A percentile compares a stretch with the other conserved stretches of the same genome.
These are phyloP conservation scores for Microglena sp. DNA, from an alignment of 139 green algal genomes.

Conservation along the genomic window DNA sequence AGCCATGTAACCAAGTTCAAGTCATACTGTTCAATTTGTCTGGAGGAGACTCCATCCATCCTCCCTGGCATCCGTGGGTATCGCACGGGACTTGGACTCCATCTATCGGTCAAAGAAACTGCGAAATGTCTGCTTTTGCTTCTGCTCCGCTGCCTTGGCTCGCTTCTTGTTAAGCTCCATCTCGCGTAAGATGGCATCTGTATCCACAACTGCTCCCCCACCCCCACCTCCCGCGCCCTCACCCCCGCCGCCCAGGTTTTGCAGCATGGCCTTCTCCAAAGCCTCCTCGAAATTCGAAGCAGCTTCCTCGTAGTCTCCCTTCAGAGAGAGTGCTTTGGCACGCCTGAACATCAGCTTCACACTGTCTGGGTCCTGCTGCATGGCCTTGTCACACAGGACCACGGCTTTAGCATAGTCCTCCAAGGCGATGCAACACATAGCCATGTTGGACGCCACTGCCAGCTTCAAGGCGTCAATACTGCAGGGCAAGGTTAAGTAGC, in stretches of 20 bases:
- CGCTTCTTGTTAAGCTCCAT: slow-evolving; percentile 26
- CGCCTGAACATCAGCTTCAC: slow-evolving; percentile 25
- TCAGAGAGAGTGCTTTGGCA: slow-evolving; percentile 36
- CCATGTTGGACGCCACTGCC: slow-evolving; percentile 51
- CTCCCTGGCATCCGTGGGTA: too few relatives aligned
- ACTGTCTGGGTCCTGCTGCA: slow-evolving; percentile 18
- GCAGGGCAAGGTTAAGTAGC: too few relatives aligned
- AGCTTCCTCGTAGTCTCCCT: slow-evolving; percentile 49
- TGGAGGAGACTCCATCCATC: too few relatives aligned
- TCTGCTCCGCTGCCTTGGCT: slow-evolving; percentile 28
- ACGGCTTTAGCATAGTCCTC: slow-evolving; percentile 32
- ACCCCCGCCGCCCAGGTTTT: slow-evolving; percentile 15
- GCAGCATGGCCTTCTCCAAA: neutral
- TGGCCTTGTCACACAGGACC: slow-evolving; percentile 8
- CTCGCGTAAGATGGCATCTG: too few relatives aligned
- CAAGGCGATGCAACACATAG: slow-evolving; percentile 24
- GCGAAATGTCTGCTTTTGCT: slow-evolving; percentile 38
- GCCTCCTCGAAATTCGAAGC: slow-evolving; percentile 23
- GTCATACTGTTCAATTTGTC: too few relatives aligned
- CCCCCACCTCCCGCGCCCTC: slow-evolving; percentile 25
- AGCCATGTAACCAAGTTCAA: too few relatives aligned
- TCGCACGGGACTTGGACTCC: too few relatives aligned
- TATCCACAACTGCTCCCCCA: too few relatives aligned
- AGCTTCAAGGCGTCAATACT: slow-evolving; percentile 23
- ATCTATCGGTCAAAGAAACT: slow-evolving; percentile 48